Evolutionary conservation across 1,139 yeast genomes (phyloP), one percentile per base, ranked within the genome.

Genomic region (Sugiyamaella paludigena): DNA sequence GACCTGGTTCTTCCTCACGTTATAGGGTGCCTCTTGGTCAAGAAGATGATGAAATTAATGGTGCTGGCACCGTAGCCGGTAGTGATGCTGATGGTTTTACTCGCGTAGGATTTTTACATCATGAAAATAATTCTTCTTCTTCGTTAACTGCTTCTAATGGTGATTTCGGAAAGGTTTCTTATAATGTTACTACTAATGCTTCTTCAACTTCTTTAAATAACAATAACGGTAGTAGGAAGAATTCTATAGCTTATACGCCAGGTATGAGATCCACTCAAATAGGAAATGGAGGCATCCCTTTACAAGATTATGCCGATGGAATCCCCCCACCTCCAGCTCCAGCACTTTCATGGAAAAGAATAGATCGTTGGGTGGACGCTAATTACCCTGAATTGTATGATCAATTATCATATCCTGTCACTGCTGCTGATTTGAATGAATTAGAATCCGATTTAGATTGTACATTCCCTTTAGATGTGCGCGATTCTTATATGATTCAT

Each of bases 351-450:
- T 86, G 94, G 95, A 79, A 77, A 53, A 75, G 89, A 53, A 76
- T 87, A 55, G 91, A 84, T 59, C 67, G 72, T 36, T 85, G 91
- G 87, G 71, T 85, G 52, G 94, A 85, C 40, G 79, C 79, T 45
- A 84, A 84, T 65, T 87, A 83, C 63, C 92, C 95, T 1, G 95
- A 87, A 65, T 76, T 87, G 49, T 83, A 74, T 43, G 95, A 87
- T 64, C 82, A 80, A 65, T 69, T 87, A 61, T 78, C 81, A 57
- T 78, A 77, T 52, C 87, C 87, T 4, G 94, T 81, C 9, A 84
- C 92, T 2, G 74, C 79, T 24, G 84, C 86, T 30, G 95, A 87
- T 65, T 74, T 87, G 62, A 83, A 83, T 65, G 92, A 84, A 58
- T 76, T 87, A 56, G 94, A 86, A 63, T 77, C 77, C 53, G 94